Evolutionary conservation across 2,329 filamentous ascomycete genomes (phyloP).

Genomic region (Coniochaeta ligniaria): DNA sequence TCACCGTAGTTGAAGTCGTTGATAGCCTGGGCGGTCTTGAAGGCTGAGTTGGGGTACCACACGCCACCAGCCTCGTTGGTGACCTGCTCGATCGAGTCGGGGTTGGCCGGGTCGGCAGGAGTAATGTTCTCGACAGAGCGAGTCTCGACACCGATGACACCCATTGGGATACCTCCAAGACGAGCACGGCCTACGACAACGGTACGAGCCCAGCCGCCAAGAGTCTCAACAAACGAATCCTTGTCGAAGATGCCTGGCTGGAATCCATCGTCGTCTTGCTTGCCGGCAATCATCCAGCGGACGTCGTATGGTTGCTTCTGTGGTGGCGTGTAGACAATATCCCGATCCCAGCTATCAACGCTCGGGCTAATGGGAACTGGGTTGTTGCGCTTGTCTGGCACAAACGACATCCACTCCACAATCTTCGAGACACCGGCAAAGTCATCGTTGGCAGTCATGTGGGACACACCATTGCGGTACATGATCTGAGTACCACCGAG

Average conservation of each 20-base stretch:
- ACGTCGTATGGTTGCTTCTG: slow-evolving; percentile 87
- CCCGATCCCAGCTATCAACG: slow-evolving; percentile 85
- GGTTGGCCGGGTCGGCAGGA: slow-evolving; percentile 94
- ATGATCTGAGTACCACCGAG: slow-evolving; percentile 99
- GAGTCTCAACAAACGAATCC: slow-evolving; percentile 92
- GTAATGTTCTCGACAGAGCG: slow-evolving; percentile 95
- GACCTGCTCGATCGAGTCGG: slow-evolving; percentile 95
- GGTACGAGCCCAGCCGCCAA: slow-evolving; percentile 94
- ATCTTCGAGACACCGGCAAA: slow-evolving; percentile 98
- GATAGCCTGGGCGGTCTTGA: slow-evolving; percentile 98
- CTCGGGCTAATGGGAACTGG: slow-evolving; percentile 89
- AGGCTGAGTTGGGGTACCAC: slow-evolving; percentile 99
- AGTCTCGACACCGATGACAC: slow-evolving; percentile 96
- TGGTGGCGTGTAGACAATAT: slow-evolving; percentile 75
- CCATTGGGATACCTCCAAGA: slow-evolving; percentile 93
- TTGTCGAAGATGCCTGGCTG: slow-evolving; percentile 90
- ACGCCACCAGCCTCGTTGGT: slow-evolving; percentile 94
- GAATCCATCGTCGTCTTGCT: slow-evolving; percentile 79
- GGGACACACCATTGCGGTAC: slow-evolving; percentile 99
- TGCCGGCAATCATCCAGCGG: slow-evolving; percentile 85
- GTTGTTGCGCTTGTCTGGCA: slow-evolving; percentile 89
- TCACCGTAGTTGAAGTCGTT: slow-evolving; percentile 99
- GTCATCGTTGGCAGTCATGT: slow-evolving; percentile 97
- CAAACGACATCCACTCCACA: slow-evolving; percentile 95
- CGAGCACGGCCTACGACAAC: slow-evolving; percentile 95